Evolutionary conservation across 805 yeast genomes (phyloP).

Genomic region (Metschnikowia matae): DNA sequence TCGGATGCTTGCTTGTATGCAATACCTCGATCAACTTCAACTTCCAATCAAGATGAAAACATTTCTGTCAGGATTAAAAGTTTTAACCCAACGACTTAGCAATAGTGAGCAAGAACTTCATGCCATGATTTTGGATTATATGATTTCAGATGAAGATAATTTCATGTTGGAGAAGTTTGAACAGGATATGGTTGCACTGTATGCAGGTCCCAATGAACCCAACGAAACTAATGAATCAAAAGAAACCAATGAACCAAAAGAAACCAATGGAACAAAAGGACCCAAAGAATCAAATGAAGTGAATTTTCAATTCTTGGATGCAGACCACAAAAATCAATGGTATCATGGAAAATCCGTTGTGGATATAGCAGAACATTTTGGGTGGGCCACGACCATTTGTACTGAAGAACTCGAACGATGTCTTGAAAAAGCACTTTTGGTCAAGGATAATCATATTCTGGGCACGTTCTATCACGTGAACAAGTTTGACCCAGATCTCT

Average conservation of each 20-base stretch:
- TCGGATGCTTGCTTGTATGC: constrained; percentile 62
- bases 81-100: constrained; percentile 24
- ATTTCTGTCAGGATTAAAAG: constrained; percentile 34
- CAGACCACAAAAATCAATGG: too few species aligned
- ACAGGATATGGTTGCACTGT: constrained; percentile 18
- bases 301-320: too few species aligned
- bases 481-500: constrained; percentile 11
- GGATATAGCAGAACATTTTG: constrained; percentile 46
- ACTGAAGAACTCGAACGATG: constrained; percentile 60
- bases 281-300: too few species aligned
- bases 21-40: constrained; percentile 49
- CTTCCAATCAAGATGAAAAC: constrained; percentile 49
- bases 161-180: constrained; percentile 24
- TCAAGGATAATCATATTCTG: constrained; percentile 63
- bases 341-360: constrained; percentile 23
- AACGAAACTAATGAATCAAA: too few species aligned
- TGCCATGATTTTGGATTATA: constrained; percentile 22
- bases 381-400: constrained; percentile 66
- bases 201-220: too few species aligned
- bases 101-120: constrained; percentile 22
- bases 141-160: constrained; percentile 22
- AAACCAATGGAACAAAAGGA: too few species aligned
- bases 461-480: constrained; percentile 65
- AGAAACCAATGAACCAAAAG: too few species aligned
- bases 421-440: constrained; percentile 51